These are phyloP conservation scores for Lolium perenne DNA, from an alignment of 176 grass and related monocot genomes.

Conservation along the genomic window DNA sequence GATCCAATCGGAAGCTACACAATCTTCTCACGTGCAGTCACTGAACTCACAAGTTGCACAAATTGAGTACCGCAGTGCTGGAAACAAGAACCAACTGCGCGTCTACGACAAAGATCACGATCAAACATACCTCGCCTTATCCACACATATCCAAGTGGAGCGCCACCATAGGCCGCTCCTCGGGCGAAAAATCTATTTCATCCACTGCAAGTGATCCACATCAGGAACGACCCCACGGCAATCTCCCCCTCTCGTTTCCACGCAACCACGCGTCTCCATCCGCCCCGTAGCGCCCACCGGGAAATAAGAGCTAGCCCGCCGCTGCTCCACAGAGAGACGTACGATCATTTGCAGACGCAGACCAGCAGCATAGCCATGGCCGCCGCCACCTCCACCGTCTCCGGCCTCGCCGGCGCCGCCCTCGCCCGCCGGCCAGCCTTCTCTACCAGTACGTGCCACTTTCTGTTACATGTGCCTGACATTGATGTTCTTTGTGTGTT, in stretches of 20 bases:
- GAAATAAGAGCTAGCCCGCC: constrained; percentile 26
- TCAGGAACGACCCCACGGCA: constrained; percentile 49
- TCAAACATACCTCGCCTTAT: constrained; percentile 61
- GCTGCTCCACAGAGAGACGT: constrained; percentile 7
- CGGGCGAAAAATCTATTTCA: constrained; percentile 56
- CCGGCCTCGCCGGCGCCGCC: constrained; percentile 54
- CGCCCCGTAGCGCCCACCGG: constrained; percentile 28
- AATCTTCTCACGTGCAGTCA: no score
- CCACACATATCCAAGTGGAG: constrained; percentile 71
- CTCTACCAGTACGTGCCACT: constrained; percentile 41
- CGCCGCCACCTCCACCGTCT: constrained; percentile 59
- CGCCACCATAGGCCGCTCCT: constrained; percentile 46
- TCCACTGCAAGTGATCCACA: constrained; percentile 74
- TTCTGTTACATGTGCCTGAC: not conserved
- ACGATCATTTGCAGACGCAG: not conserved
- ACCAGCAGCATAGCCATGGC: constrained; percentile 39
- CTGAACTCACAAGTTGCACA: no score
- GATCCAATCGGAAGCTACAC: no score
- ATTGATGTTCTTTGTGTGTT: not conserved
- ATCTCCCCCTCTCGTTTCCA: constrained; percentile 21
- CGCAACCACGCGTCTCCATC: constrained; percentile 23
- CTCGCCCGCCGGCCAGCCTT: constrained; percentile 55
- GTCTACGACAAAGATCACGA: not conserved
- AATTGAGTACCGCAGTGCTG: no score
- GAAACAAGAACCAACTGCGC: no score